phyloP scores from a whole-genome alignment of 257 asterid genomes.

The Capsicum baccatum region DNA sequence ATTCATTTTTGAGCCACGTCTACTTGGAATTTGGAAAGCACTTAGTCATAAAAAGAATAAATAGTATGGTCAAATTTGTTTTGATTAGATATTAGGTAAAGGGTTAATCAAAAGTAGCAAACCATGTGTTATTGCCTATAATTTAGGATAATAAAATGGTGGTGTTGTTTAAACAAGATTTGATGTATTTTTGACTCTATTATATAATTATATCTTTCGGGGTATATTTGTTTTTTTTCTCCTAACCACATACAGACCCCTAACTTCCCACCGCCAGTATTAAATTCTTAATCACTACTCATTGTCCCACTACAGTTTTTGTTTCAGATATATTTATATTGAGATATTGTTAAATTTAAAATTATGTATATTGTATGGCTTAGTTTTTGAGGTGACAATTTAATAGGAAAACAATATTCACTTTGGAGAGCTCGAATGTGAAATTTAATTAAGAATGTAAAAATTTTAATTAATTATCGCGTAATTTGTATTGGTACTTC shows the following conservation, averaged over 20 bases:
- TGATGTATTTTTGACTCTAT: constrained; percentile 46
- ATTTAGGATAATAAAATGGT: constrained; percentile 38
- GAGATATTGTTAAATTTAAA: background rate
- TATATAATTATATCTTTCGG: constrained; percentile 21
- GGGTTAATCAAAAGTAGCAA: constrained; percentile 45
- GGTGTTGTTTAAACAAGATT: constrained; percentile 33
- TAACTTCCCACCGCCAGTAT: constrained; percentile 34
- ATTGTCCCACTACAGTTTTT: constrained; percentile 13
- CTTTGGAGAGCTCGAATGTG: no score
- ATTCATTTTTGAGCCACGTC: fast-evolving
- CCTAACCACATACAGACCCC: constrained; percentile 40
- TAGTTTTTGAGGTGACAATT: background rate
- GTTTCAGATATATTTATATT: background rate
- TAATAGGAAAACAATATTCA: no score
- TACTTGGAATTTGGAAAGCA: background rate
- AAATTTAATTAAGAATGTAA: background rate
- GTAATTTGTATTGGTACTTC: background rate
- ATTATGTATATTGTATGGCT: no score
- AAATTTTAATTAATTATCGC: background rate
- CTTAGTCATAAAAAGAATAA: background rate
- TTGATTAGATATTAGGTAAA: constrained; percentile 40
- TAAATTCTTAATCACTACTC: background rate
- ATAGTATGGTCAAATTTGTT: constrained; percentile 4
- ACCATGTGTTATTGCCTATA: constrained; percentile 68
- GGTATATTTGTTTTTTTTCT: constrained; percentile 41